These are phyloP conservation scores for Coleophoma cylindrospora DNA, from an alignment of 2,329 filamentous ascomycete genomes.

Conservation along the genomic window DNA sequence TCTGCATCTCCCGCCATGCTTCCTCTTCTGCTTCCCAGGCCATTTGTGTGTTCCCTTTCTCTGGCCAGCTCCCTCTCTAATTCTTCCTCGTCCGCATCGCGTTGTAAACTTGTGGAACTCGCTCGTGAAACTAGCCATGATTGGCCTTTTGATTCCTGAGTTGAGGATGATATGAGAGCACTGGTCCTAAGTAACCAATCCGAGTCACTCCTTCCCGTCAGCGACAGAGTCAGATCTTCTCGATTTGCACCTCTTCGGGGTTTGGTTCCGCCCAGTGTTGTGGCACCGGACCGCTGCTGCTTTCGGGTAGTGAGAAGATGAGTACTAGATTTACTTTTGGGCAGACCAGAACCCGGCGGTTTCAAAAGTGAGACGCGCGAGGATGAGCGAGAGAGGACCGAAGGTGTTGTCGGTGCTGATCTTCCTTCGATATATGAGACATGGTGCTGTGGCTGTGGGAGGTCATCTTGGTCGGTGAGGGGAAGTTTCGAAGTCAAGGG, in stretches of 20 bases:
- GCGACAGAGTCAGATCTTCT: constrained; percentile 21
- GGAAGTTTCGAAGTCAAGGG: constrained; percentile 59
- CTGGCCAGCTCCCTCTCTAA: constrained; percentile 46
- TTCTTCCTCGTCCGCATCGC: constrained; percentile 46
- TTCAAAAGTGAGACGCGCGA: constrained; percentile 41
- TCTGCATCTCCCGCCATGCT: constrained; percentile 26
- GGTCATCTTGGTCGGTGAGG: constrained; percentile 45
- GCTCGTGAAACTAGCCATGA: constrained; percentile 62
- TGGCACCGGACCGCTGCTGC: constrained; percentile 19
- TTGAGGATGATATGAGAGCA: constrained; percentile 54
- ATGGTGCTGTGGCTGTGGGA: constrained; percentile 29
- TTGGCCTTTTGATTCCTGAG: constrained; percentile 64
- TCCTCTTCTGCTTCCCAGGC: constrained; percentile 21
- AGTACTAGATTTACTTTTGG: constrained; percentile 62
- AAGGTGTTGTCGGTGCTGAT: constrained; percentile 60
- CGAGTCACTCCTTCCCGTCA: constrained; percentile 40
- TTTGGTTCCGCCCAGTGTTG: constrained; percentile 17
- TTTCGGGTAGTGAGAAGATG: constrained; percentile 36
- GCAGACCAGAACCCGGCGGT: constrained; percentile 20
- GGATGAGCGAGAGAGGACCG: constrained; percentile 54
- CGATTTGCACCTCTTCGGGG: constrained; percentile 14
- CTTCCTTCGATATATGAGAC: constrained; percentile 56
- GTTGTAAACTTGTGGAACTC: constrained; percentile 57
- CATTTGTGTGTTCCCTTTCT: constrained; percentile 42
- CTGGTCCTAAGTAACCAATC: constrained; percentile 64